Conservation (phyloP, 1,284 basidiomycete genomes). For the Peniophora sp. region DNA sequence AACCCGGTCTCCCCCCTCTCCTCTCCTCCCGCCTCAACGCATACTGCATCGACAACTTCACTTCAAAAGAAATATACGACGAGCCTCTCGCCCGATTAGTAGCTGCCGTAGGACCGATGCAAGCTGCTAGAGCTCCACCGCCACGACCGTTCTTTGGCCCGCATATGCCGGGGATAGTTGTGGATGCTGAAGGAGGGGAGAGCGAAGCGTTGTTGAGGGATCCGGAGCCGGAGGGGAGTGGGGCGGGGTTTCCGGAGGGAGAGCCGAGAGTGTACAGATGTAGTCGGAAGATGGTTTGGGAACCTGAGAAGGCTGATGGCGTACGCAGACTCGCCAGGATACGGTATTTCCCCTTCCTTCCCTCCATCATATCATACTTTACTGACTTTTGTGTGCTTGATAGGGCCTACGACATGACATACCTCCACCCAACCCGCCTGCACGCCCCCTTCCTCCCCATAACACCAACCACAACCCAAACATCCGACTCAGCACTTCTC, state of each 20-base stretch:
- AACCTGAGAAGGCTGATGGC: conserved; percentile 6
- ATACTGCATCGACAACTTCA: conserved; percentile 17
- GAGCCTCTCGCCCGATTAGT: not conserved
- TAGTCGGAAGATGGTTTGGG: conserved; percentile 1
- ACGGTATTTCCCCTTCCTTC: conserved; percentile 7
- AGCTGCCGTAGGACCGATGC: not conserved
- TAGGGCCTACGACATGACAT: conserved; percentile 37
- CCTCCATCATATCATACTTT: too few species aligned
- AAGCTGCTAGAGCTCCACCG: not conserved
- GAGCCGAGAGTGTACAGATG: too few species aligned
- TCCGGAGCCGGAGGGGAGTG: not conserved
- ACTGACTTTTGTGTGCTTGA: too few species aligned
- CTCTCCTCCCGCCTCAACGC: conserved; percentile 13
- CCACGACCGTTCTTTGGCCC: not conserved
- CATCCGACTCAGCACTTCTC: not conserved
- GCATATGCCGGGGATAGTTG: not conserved
- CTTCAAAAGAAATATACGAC: conserved; percentile 12
- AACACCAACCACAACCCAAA: conserved; percentile 1
- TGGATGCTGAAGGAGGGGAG: not conserved
- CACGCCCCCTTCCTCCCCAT: conserved; percentile 38
- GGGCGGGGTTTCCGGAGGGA: not conserved
- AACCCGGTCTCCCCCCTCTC: conserved; percentile 15
- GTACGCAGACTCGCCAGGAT: conserved; percentile 33
- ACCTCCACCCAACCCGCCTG: conserved; percentile 29
- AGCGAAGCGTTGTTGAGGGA: not conserved